Evolutionary conservation across 129 eudicot genomes (phyloP), one percentile per base, ranked within the genome.

Genomic region (Flaveria sonorensis): DNA sequence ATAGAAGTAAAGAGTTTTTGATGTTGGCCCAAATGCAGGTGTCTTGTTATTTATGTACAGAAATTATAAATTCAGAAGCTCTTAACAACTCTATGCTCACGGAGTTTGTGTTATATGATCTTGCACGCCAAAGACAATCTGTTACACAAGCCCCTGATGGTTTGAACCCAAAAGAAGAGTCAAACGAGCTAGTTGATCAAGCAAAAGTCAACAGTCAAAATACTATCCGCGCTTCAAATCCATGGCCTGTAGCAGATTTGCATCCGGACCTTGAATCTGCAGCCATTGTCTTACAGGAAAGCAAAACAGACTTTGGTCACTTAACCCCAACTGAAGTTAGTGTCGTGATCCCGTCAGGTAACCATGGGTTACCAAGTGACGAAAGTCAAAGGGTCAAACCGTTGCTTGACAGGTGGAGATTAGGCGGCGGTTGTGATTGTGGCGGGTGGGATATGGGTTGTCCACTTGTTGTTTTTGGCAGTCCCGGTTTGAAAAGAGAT

Each of bases 401-500:
- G 6, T 88, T 93, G 73, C 88, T 93, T 24, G 93, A 93, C 45
- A 79, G 97, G 79, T 93, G 97, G 97, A 77, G 95, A 77, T 66
- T 75, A 23, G 96, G 97, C 14, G 98, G 98, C 36, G 86, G 92
- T 43, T 93, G 98, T 63, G 96, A 93, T 63, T 93, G 98, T 77
- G 98, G 93, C 24, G 98, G 98, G 48, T 93, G 98, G 98, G 98
- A 93, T 77, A 89, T 90, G 91, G 96, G 91, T 19, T 93, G 98
- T 62, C 98, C 98, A 10, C 91, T 93, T 32, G 68, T 83, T 36
- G 91, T 91, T 82, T 87, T 87, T 40, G 87, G 73, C 69, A 91
- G 80, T 81, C 83, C 89, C 1, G 67, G 78, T 26, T 59, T 82
- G 63, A 79, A 68, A 70, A 46, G 74, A 57, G 63, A 81, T 66